Base-by-base conservation (phyloP, 192 early-diverging fungal genomes). In the Coemansia pectinata region DNA sequence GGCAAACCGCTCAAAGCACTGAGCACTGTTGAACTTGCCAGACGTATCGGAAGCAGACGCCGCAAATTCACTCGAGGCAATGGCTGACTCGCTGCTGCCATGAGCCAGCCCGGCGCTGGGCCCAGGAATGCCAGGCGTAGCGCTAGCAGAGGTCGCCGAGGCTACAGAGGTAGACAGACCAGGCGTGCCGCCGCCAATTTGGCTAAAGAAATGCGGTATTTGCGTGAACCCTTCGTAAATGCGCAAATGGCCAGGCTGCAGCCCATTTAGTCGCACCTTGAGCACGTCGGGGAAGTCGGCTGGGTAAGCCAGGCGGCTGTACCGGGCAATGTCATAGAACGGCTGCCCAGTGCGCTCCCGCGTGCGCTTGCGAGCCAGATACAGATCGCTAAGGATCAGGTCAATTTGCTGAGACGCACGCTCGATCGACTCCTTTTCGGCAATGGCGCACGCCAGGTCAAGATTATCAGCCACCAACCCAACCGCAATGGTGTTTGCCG, bases 321-420 rank as follows among this genome's bases (percentile, higher is more conserved):
- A 95, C 0, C 91, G 88, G 9, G 87, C 84, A 71, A 94, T 86
- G 72, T 99, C 98, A 69, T 91, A 96, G 81, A 88, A 99, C 19
- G 94, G 94, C 76, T 96, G 94, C 14, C 89, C 91, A 14, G 90
- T 90, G 53, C 92, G 87, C 77, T 95, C 96, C 1, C 96, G 88
- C 71, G 96, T 94, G 67, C 95, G 94, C 79, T 92, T 89, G 34
- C 98, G 87, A 45, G 83, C 88, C 25, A 83, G 62, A 62, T 88
- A 96, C 29, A 91, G 85, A 6, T 86, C 66, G 11, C 81, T 78
- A 55, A 99, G 83, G n/a, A 85, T 73, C 55, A 95, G 90, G 78
- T 97, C 95, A 47, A 99, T 96, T 68, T 97, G 95, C n/a, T 91
- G 85, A n/a, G 93, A 85, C 1, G 95, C 93, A 65, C 96, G 96